Evolutionary conservation across 352 stramenopile genomes (phyloP), one percentile per base, ranked within the genome.

Genomic region (Globisporangium carolinianum): DNA sequence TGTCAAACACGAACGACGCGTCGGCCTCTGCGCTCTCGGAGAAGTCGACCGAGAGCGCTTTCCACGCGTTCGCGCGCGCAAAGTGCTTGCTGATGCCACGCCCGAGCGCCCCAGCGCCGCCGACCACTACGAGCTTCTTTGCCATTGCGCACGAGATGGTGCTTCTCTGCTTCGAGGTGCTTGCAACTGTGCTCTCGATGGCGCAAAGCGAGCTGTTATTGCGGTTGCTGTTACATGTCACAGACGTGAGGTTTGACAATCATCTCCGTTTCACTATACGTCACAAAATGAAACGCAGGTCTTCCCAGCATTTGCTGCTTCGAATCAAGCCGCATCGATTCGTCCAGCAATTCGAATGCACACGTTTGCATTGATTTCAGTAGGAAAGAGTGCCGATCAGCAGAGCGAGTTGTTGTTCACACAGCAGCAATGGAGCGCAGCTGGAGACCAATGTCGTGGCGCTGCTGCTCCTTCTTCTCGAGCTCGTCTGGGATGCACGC

Each of bases 91-190:
- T 69, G 41, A 92, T 73, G 42, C 79, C 80, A 39, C 80, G 84
- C 36, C 86, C 86, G 3, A 95, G 69, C 50, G 83, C 81, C 11
- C 84, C 86, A 36, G 77, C 73, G 39, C 84, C 83, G 55, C 86
- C 86, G 39, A 93, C 64, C 32, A 95, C 78, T 9, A 95, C 68
- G 62, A 91, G 54, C 63, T 78, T 79, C 71, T 90, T 90, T 6
- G 67, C 47, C 58, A 68, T 67, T 54, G 53, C 69, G 14, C 9
- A 35, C 24, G 24, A 32, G 24, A 2, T 32, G 24, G 24, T 51
- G 8, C 8, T n/a, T 9, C 24, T 55, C 15, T 24, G 45, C 45
- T n/a, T 49, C 2, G 45, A 24, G 45, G 12, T 8, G 5, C 45
- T 15, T 49, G n/a, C 45, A 43, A 43, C 24, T 32, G 24, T 32